Evolutionary conservation across 1,284 basidiomycete genomes (phyloP), one percentile per base, ranked within the genome.

Genomic region (Schizophyllum amplum): DNA sequence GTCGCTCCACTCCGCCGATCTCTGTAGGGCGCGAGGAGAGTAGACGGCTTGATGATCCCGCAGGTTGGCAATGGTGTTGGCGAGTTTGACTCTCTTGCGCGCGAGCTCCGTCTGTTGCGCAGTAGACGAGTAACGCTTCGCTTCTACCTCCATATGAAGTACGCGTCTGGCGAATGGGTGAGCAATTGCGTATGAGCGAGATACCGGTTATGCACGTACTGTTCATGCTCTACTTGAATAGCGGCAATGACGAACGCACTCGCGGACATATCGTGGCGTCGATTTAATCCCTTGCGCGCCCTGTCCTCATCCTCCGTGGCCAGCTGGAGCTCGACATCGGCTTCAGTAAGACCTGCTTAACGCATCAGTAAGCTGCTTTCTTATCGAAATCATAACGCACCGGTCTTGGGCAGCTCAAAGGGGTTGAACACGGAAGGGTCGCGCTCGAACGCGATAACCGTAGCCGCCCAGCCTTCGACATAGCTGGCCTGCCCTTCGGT

Each of bases 181-280:
- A n/a, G n/a, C n/a, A 46, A 46, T 46, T 11, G n/a, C n/a, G n/a
- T 46, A 46, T 46, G 11, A 27, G 9, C 11, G 20, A 24, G 23
- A 13, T 11, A 53, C 5, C 9, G 9, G 22, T n/a, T 26, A n/a
- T 21, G 9, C 1, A 58, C 59, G 2, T 26, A 60, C 59, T 60
- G 59, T 48, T 57, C 27, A 11, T 50, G 46, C 24, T 56, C 54
- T 3, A 58, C 33, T 5, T 55, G 57, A n/a, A 60, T 25, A 1
- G 25, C 42, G 5, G 42, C 54, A 7, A 22, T 7, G 1, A 60
- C 15, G 52, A 60, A 60, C 2, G 48, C 22, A 17, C 33, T 33
- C 1, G 55, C 23, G 48, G 51, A 53, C 1, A 55, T 53, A 1
- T 33, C 24, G 26, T 59, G 58, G 1, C 47, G 47, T 1, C 22